A percentile compares a stretch with the other conserved stretches of the same genome.
phyloP scores from a whole-genome alignment of 495 filamentous ascomycete genomes.

The Penicillium arizonense region DNA sequence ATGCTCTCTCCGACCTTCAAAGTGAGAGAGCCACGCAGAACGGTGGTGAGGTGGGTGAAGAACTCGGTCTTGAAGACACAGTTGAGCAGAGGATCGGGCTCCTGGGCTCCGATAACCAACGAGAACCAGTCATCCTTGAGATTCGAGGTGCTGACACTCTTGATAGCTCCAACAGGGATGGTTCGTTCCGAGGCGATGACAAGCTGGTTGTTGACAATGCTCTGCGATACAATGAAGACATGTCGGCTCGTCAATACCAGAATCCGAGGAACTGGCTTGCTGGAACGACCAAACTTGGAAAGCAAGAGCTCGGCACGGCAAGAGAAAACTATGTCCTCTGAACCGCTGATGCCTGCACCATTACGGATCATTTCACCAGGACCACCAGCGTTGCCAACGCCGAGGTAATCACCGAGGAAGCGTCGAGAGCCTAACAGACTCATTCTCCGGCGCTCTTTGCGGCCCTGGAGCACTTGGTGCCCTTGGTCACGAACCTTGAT shows the following conservation, averaged over 20 bases:
- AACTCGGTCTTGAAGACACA: constrained; percentile 98
- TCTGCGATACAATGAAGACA: constrained; percentile 84
- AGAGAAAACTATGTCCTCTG: constrained; percentile 81
- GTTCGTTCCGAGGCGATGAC: constrained; percentile 77
- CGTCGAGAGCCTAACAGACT: constrained; percentile 86
- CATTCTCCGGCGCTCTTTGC: constrained; percentile 89
- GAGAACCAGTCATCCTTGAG: constrained; percentile 96
- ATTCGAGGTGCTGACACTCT: constrained; percentile 74
- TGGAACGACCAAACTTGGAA: constrained; percentile 92
- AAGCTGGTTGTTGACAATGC: constrained; percentile 76
- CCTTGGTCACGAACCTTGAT: constrained; percentile 86
- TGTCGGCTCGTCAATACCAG: constrained; percentile 83
- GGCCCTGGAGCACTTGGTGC: constrained; percentile 75
- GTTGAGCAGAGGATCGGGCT: constrained; percentile 85
- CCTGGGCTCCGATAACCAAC: constrained; percentile 83
- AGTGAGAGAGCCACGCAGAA: constrained; percentile 73
- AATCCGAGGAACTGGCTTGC: constrained; percentile 84
- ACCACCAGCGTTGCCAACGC: constrained; percentile 74
- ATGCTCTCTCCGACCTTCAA: constrained; percentile 79
- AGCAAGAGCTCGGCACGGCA: constrained; percentile 86
- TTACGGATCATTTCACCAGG: constrained; percentile 79
- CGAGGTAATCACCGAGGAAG: constrained; percentile 95
- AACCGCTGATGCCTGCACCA: constrained; percentile 60
- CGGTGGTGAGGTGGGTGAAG: constrained; percentile 80
- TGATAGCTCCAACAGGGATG: constrained; percentile 81